phyloP scores from a whole-genome alignment of 225 moss, liverwort and hornwort species.

The Polytrichum formosum region DNA sequence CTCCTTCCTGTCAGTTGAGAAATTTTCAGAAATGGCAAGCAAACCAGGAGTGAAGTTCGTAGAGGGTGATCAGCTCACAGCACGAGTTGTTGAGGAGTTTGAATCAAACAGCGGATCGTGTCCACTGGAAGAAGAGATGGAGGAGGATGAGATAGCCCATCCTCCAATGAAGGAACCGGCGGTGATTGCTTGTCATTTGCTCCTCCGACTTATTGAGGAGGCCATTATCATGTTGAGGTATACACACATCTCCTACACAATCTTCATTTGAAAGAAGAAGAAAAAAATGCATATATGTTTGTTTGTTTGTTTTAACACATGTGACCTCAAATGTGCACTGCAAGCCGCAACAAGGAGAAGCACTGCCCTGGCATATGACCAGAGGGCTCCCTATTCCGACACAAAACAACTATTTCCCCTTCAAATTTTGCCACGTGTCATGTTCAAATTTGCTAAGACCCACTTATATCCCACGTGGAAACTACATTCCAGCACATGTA shows the following conservation, averaged over 20 bases:
- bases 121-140: not conserved
- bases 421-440: too few relatives aligned
- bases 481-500: too few relatives aligned
- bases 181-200: not conserved
- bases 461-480: too few relatives aligned
- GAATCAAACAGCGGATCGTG: not conserved
- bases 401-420: too few relatives aligned
- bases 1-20: not conserved
- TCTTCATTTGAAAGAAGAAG: not conserved
- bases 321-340: not conserved
- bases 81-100: not conserved
- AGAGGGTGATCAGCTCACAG: not conserved
- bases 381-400: too few relatives aligned
- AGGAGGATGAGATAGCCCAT: not conserved
- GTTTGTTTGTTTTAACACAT: not conserved
- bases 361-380: not conserved
- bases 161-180: constrained; percentile 2
- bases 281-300: not conserved
- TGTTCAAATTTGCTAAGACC: too few relatives aligned
- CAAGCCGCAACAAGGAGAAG: not conserved
- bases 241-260: not conserved
- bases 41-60: constrained; percentile 1
- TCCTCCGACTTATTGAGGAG: constrained; percentile 3
- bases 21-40: not conserved
- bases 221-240: constrained; percentile 4